Conservation (phyloP, 2,329 filamentous ascomycete species). For the Aspergillus hiratsukae region DNA sequence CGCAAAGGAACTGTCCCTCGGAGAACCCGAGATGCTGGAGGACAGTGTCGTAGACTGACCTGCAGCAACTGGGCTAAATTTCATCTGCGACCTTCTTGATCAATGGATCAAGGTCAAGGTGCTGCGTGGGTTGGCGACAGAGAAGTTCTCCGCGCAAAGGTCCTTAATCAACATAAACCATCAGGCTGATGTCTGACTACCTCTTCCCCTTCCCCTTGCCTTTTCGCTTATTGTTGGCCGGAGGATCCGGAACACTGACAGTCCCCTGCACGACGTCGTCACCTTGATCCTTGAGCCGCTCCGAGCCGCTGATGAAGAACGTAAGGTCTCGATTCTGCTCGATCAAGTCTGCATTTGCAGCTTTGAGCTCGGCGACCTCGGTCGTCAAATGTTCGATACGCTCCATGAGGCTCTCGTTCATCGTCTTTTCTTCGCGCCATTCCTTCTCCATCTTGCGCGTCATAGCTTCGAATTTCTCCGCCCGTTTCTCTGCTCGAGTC, state of each 20-base stretch:
- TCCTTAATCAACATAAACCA: not conserved
- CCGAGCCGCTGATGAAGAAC: conserved; percentile 80
- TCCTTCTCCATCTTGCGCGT: conserved; percentile 71
- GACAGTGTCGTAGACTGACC: not conserved
- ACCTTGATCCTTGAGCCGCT: conserved; percentile 68
- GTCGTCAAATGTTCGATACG: conserved; percentile 65
- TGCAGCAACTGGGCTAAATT: not conserved
- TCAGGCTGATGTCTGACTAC: not conserved
- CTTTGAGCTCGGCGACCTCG: conserved; percentile 54
- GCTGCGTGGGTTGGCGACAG: not conserved
- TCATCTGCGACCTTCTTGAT: not conserved
- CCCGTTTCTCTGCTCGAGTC: conserved; percentile 62
- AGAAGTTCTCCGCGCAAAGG: not conserved
- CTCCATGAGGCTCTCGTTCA: conserved; percentile 75
- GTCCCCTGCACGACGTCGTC: conserved; percentile 74
- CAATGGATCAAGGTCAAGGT: not conserved
- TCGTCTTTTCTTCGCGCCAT: conserved; percentile 79
- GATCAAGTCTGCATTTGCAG: conserved; percentile 65
- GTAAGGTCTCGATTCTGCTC: conserved; percentile 83
- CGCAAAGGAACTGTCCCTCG: not conserved
- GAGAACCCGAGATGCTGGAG: not conserved
- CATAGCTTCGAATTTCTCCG: conserved; percentile 68
- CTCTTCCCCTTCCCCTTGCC: conserved; percentile 27
- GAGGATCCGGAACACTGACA: conserved; percentile 57
- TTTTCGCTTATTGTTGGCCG: conserved; percentile 46